Percentiles rank a stretch among this genome's conserved stretches.
Conservation (phyloP, 1,284 basidiomycete genomes). For the Fomitiporia mediterranea region DNA sequence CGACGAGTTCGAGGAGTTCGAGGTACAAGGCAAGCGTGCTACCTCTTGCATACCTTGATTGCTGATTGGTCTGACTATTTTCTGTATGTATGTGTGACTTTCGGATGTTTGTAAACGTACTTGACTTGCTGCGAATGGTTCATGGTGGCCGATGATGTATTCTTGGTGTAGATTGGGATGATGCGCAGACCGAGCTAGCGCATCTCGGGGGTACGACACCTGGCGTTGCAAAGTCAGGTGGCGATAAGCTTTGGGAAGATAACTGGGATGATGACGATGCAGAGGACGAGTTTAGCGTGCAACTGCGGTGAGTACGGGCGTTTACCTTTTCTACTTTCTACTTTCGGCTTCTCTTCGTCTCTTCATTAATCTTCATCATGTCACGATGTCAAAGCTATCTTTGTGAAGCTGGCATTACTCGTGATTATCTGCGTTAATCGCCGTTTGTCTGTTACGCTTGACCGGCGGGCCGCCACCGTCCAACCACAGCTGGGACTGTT, state of each 20-base stretch:
- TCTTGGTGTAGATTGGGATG: conserved; percentile 68
- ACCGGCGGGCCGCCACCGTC: too few relatives aligned
- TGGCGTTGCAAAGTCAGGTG: conserved; percentile 66
- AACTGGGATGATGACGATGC: conserved; percentile 99
- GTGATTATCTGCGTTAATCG: too few relatives aligned
- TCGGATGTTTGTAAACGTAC: too few relatives aligned
- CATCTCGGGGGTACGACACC: conserved; percentile 69
- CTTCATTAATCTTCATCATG: not conserved
- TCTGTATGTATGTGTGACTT: too few relatives aligned
- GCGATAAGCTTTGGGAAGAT: conserved; percentile 94
- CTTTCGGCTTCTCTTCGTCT: not conserved
- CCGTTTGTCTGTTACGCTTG: too few relatives aligned
- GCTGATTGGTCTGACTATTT: not conserved
- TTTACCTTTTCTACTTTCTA: not conserved
- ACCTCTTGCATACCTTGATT: not conserved
- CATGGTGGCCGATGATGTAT: not conserved
- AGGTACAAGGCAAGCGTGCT: conserved; percentile 51
- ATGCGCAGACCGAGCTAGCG: conserved; percentile 75
- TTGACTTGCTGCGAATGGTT: too few relatives aligned
- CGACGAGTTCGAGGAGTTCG: conserved; percentile 82
- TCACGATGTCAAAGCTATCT: too few relatives aligned
- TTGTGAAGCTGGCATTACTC: too few relatives aligned
- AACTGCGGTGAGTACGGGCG: conserved; percentile 69
- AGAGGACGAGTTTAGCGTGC: conserved; percentile 95
- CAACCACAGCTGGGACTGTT: too few relatives aligned